phyloP scores from a whole-genome alignment of 2,329 filamentous ascomycete genomes.

The Calonectria honghensis region DNA sequence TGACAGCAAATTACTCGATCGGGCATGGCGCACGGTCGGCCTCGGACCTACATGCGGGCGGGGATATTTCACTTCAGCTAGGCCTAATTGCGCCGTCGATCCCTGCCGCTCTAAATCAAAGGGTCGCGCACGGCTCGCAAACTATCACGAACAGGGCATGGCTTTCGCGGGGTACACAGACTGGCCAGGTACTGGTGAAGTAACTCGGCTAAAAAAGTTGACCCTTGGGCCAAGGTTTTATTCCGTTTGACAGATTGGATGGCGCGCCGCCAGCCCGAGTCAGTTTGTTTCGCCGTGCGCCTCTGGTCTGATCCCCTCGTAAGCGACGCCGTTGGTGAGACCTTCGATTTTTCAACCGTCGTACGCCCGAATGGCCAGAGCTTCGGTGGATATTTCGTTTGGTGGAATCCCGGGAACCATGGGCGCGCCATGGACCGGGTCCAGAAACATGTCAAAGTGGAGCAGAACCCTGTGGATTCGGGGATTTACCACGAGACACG shows the following conservation, averaged over 20 bases:
- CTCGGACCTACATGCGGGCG: constrained; percentile 8
- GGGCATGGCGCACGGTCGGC: not conserved
- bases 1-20: not conserved
- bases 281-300: not conserved
- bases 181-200: not conserved
- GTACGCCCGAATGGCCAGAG: not conserved
- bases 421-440: not conserved
- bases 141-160: constrained; percentile 12
- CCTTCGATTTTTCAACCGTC: not conserved
- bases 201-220: not conserved
- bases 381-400: not conserved
- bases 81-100: constrained; percentile 44
- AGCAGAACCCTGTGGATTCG: not conserved
- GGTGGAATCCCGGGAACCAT: not conserved
- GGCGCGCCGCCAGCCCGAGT: not conserved
- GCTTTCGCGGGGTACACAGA: constrained; percentile 17
- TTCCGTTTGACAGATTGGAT: not conserved
- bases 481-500: not conserved
- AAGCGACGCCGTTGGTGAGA: not conserved
- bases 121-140: constrained; percentile 22
- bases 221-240: not conserved
- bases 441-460: not conserved
- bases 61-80: constrained; percentile 12
- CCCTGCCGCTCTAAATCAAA: constrained; percentile 10
- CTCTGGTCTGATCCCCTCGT: not conserved